phyloP scores from a whole-genome alignment of 345 rosid species.

The Eucalyptus regnans region DNA sequence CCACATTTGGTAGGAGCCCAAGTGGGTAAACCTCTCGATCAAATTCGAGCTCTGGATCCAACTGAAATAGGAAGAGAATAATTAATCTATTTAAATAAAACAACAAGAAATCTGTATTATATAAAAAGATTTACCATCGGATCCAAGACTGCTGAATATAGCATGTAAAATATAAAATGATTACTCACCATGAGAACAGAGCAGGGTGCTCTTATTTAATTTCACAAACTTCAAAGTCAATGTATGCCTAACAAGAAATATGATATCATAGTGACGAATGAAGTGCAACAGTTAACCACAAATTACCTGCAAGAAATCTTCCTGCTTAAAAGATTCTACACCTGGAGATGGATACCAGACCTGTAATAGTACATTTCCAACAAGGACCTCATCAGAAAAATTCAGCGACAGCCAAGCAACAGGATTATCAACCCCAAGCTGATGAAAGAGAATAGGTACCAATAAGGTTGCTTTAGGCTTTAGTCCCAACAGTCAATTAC shows the following conservation, averaged over 20 bases:
- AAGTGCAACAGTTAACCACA: not conserved
- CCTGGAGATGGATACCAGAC: slow-evolving; percentile 99
- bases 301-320: slow-evolving; percentile 82
- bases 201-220: not conserved
- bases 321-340: slow-evolving; percentile 82
- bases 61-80: slow-evolving; percentile 22
- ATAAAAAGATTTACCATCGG: not conserved
- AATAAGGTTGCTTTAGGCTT: not conserved
- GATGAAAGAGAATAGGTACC: not conserved
- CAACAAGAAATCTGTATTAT: not conserved
- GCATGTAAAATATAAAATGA: not conserved
- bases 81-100: not conserved
- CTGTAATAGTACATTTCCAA: slow-evolving; percentile 55
- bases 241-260: not conserved
- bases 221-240: not conserved
- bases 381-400: slow-evolving; percentile 32
- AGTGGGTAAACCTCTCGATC: slow-evolving; percentile 95
- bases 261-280: not conserved
- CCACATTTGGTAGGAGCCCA: slow-evolving; percentile 95
- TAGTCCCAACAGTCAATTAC: slow-evolving; percentile 19
- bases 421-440: not conserved
- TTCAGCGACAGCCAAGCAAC: not conserved
- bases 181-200: not conserved
- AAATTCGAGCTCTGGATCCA: slow-evolving; percentile 98
- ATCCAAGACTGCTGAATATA: not conserved